Percentiles rank a stretch among this genome's conserved stretches.
Evolutionary conservation across 2,329 filamentous ascomycete genomes (phyloP).

Genomic region (Phyllosticta citrichinensis): DNA sequence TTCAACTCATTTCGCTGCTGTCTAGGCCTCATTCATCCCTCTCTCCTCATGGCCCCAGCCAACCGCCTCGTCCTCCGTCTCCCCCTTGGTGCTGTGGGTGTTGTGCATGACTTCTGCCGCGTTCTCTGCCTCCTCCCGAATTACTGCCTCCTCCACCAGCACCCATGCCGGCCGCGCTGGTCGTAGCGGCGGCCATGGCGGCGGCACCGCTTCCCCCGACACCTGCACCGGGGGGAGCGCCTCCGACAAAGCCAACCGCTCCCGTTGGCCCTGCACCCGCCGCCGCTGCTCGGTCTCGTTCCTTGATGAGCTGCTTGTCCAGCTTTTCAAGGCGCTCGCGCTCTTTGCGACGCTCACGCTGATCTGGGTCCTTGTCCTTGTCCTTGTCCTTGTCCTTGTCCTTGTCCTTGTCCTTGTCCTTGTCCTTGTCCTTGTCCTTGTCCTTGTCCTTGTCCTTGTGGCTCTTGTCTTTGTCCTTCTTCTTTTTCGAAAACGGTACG

Average conservation of each 20-base stretch:
- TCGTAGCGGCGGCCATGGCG: neutral
- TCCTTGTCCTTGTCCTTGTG: conserved; percentile 16
- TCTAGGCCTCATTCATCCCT: neutral
- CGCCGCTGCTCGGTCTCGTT: neutral
- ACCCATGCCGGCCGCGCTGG: neutral
- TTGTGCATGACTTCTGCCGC: neutral
- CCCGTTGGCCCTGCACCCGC: neutral
- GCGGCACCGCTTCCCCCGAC: neutral
- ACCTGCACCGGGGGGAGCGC: neutral
- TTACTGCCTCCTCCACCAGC: neutral
- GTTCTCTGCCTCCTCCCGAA: neutral
- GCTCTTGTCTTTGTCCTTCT: conserved; percentile 16
- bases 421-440: conserved; percentile 15
- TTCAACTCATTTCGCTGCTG: neutral
- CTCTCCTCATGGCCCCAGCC: neutral
- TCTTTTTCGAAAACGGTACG: conserved; percentile 3
- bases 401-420: conserved; percentile 14
- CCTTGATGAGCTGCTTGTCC: conserved; percentile 1
- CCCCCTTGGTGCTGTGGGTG: neutral
- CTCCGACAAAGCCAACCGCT: neutral
- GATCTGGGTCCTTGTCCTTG: conserved; percentile 13
- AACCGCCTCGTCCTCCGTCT: neutral
- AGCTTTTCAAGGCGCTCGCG: neutral
- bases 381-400: too few relatives aligned
- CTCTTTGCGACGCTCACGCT: conserved; percentile 2